Evolutionary conservation across 768 basidiomycete genomes (phyloP).

Genomic region (Leccinum boreale): DNA sequence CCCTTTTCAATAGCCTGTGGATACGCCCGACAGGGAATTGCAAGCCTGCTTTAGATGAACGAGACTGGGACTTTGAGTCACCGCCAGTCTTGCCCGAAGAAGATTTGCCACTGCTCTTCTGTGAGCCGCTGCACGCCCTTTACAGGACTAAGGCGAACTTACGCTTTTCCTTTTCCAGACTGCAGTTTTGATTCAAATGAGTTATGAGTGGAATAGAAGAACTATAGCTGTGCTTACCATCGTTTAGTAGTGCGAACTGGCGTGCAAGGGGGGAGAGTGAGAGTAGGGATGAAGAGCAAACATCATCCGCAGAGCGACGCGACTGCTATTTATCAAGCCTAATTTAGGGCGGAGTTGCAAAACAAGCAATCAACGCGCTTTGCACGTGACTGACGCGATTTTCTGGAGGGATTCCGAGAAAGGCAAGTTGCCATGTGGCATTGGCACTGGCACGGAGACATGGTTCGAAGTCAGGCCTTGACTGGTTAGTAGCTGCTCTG

Average conservation of each 20-base stretch:
- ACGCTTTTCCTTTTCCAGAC: slow-evolving; percentile 60
- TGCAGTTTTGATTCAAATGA: slow-evolving; percentile 19
- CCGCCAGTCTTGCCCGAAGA: slow-evolving; percentile 46
- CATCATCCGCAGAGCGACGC: slow-evolving; percentile 12
- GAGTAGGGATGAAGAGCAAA: slow-evolving; percentile 9
- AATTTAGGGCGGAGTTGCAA: slow-evolving; percentile 31
- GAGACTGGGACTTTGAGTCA: slow-evolving; percentile 59
- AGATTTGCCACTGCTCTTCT: slow-evolving; percentile 39
- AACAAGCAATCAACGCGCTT: slow-evolving; percentile 31
- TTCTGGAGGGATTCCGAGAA: slow-evolving; percentile 12
- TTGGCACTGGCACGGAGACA: slow-evolving; percentile 1
- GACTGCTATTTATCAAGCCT: slow-evolving; percentile 29
- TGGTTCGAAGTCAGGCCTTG: slow-evolving; percentile 13
- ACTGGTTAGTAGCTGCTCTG: neutral
- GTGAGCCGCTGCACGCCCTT: neutral
- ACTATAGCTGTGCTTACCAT: slow-evolving; percentile 31
- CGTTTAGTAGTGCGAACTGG: slow-evolving; percentile 7
- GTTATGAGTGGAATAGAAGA: neutral
- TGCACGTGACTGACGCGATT: slow-evolving; percentile 33
- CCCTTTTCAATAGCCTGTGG: slow-evolving; percentile 71
- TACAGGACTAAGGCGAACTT: slow-evolving; percentile 19
- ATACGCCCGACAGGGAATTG: slow-evolving; percentile 85
- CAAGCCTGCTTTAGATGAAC: slow-evolving; percentile 61
- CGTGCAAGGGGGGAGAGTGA: slow-evolving; percentile 19
- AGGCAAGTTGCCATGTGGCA: slow-evolving; percentile 17